phyloP scores from a whole-genome alignment of 2,329 filamentous ascomycete genomes.

The Penicillium sp. region DNA sequence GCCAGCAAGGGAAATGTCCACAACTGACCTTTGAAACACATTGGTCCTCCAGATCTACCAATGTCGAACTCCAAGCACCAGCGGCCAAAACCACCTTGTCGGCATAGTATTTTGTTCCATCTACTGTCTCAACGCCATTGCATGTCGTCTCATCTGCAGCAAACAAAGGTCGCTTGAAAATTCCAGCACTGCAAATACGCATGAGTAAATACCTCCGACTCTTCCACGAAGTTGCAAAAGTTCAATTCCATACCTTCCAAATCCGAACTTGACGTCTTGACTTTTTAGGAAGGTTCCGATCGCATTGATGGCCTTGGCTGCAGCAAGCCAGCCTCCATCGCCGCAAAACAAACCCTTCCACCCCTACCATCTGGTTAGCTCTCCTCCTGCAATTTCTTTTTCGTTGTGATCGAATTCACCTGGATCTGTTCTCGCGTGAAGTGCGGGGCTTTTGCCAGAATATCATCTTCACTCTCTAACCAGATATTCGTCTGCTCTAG shows the following conservation, averaged over 20 bases:
- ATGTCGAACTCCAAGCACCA: neutral
- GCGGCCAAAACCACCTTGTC: neutral
- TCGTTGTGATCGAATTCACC: neutral
- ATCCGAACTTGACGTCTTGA: neutral
- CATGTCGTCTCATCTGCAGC: neutral
- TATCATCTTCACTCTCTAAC: neutral
- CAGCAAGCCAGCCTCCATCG: neutral
- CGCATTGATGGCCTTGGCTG: neutral
- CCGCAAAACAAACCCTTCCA: neutral
- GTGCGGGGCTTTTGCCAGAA: neutral
- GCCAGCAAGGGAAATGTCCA: neutral
- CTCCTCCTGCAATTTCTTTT: too few relatives aligned
- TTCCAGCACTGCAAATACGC: neutral
- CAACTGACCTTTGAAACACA: neutral
- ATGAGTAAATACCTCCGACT: neutral
- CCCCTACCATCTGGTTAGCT: neutral
- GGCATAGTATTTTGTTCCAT: neutral
- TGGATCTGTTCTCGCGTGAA: neutral
- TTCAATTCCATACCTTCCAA: neutral
- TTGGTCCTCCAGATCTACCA: neutral
- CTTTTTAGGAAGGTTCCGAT: neutral
- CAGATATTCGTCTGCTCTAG: neutral
- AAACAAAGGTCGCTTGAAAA: neutral
- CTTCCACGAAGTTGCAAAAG: neutral
- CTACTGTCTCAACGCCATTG: neutral